phyloP scores from a whole-genome alignment of 306 rosid species.

The Lupinus albus region DNA sequence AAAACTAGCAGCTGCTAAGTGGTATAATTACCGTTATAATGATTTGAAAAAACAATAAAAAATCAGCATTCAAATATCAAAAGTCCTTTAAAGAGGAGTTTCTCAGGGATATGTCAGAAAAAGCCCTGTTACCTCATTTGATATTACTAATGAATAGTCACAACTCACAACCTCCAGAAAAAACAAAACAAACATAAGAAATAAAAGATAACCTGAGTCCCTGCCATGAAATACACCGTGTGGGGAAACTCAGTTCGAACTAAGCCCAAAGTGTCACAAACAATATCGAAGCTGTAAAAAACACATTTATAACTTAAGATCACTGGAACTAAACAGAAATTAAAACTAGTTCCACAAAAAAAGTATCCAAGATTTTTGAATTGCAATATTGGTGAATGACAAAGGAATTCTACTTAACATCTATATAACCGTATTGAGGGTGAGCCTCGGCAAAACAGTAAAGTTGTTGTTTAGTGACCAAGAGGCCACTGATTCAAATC shows the following conservation, averaged over 20 bases:
- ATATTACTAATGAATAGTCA: constrained; percentile 7
- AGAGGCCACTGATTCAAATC: too few species aligned
- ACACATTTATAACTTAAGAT: constrained; percentile 28
- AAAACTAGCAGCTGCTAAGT: neutral
- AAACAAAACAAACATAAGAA: constrained; percentile 7
- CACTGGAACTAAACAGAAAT: neutral
- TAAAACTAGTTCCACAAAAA: constrained; percentile 9
- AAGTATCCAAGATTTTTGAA: neutral
- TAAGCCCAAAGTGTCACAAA: constrained; percentile 72
- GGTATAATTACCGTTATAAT: neutral
- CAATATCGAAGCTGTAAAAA: constrained; percentile 80
- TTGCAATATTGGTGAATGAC: neutral
- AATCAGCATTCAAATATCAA: neutral
- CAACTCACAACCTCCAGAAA: neutral
- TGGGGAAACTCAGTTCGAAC: constrained; percentile 80
- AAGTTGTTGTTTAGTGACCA: too few species aligned
- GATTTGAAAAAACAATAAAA: neutral
- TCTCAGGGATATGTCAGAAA: constrained; percentile 1
- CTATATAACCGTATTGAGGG: neutral
- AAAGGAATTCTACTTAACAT: constrained; percentile 17
- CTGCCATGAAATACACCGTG: constrained; percentile 74
- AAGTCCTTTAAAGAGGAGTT: neutral
- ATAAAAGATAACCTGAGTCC: constrained; percentile 76
- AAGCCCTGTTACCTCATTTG: constrained; percentile 3
- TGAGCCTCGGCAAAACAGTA: too few species aligned